Evolutionary conservation across 2,329 filamentous ascomycete species (phyloP).

Genomic region (Orbilia javanica): DNA sequence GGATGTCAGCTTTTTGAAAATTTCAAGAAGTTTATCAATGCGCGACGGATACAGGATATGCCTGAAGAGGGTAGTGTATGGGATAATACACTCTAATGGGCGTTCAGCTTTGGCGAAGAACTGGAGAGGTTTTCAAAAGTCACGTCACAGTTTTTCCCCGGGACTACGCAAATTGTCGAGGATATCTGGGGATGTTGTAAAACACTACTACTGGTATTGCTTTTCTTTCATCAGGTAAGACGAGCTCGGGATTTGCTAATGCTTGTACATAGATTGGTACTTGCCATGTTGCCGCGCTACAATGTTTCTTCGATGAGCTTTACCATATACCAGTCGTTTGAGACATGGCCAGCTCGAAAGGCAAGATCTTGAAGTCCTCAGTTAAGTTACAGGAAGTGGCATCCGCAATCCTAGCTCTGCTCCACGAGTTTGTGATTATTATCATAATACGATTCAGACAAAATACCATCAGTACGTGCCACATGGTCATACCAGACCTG

Average conservation of each 20-base stretch:
- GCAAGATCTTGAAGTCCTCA: neutral
- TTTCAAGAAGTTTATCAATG: conserved; percentile 26
- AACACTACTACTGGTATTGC: conserved; percentile 31
- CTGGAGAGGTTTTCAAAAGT: conserved; percentile 33
- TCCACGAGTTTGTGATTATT: neutral
- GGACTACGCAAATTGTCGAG: conserved; percentile 19
- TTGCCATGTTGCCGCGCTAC: conserved; percentile 23
- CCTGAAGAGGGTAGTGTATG: conserved; percentile 39
- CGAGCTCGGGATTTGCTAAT: neutral
- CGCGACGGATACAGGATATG: conserved; percentile 44
- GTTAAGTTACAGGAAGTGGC: neutral
- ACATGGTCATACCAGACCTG: neutral
- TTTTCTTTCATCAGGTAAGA: neutral
- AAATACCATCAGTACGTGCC: neutral
- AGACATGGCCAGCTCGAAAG: neutral
- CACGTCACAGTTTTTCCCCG: conserved; percentile 29
- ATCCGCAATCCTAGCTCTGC: neutral
- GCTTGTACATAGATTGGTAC: neutral
- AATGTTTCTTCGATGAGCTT: conserved; percentile 40
- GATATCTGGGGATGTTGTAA: conserved; percentile 41
- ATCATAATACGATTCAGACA: neutral
- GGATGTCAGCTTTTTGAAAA: neutral
- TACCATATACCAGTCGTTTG: conserved; percentile 17
- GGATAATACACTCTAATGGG: conserved; percentile 42
- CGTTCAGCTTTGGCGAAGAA: conserved; percentile 20